Base-by-base conservation (phyloP, 164 flowering plant genomes). In the Annona squamosa region DNA sequence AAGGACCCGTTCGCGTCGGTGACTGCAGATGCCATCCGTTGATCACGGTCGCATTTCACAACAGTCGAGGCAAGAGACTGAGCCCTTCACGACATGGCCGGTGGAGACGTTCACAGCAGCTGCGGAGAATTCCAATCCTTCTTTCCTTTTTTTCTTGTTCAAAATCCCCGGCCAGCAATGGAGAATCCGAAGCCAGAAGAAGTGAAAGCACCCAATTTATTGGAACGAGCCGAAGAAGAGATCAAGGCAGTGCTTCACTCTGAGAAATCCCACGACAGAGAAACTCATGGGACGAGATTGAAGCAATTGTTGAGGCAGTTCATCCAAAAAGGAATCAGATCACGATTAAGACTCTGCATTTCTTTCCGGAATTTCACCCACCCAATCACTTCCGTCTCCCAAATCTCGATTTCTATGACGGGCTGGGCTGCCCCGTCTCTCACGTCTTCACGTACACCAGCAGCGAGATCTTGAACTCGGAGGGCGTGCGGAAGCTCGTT, bases 401-500 rank as follows among this genome's bases (percentile, higher is more conserved):
- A n/a, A n/a, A n/a, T n/a, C n/a, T n/a, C n/a, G n/a, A n/a, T n/a
- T n/a, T n/a, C n/a, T n/a, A n/a, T n/a, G n/a, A n/a, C n/a, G n/a
- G n/a, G n/a, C n/a, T n/a, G n/a, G n/a, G n/a, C n/a, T n/a, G n/a
- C n/a, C n/a, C n/a, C n/a, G n/a, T n/a, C n/a, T n/a, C n/a, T n/a
- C n/a, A n/a, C n/a, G n/a, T n/a, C n/a, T n/a, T n/a, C n/a, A n/a
- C n/a, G n/a, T n/a, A n/a, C n/a, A n/a, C n/a, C 72, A 84, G 91
- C 71, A 90, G 88, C 47, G 97, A 90, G 76, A 81, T 90, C 41
- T 62, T 76, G 46, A 79, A 78, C 67, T 87, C 89, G 0, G 79
- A 64, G 1, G 98, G 98, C 17, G 87, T 95, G 2, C 85, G 77
- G 72, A 93, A 90, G 84, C 92, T 95, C 59, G 90, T 93, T 0